These are phyloP conservation scores for Dioscorea alata DNA, from an alignment of 106 monocot species.

Conservation along the genomic window DNA sequence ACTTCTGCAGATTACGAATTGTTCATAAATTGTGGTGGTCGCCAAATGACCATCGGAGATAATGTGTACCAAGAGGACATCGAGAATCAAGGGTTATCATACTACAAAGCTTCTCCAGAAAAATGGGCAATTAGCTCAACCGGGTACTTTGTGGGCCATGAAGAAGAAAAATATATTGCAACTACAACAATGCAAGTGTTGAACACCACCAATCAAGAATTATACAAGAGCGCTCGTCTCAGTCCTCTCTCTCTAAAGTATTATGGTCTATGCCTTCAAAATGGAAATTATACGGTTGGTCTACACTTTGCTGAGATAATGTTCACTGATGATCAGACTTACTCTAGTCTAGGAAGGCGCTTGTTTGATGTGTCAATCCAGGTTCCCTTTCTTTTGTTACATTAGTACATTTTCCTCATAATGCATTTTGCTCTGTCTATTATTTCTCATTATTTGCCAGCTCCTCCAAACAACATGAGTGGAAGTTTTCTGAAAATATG, in stretches of 20 bases:
- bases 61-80: constrained; percentile 27
- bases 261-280: constrained; percentile 49
- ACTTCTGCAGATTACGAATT: constrained; percentile 35
- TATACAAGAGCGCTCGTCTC: constrained; percentile 39
- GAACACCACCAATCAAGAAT: constrained; percentile 15
- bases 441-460: not conserved
- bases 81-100: constrained; percentile 19
- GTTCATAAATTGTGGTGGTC: constrained; percentile 61
- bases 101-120: constrained; percentile 17
- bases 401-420: not conserved
- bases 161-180: constrained; percentile 16
- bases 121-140: constrained; percentile 53
- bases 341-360: constrained; percentile 31
- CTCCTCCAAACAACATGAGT: too few relatives aligned
- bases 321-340: constrained; percentile 35
- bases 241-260: constrained; percentile 42
- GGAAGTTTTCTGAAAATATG: not conserved
- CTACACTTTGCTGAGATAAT: constrained; percentile 59
- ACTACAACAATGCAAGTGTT: constrained; percentile 15
- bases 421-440: not conserved
- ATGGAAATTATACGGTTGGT: constrained; percentile 35
- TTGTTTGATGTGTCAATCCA: constrained; percentile 55
- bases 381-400: constrained; percentile 17
- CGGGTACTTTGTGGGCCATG: constrained; percentile 27
- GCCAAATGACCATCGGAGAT: constrained; percentile 9